Evolutionary conservation across 1,284 basidiomycete species (phyloP).

Genomic region (Paramarasmius palmivorus): DNA sequence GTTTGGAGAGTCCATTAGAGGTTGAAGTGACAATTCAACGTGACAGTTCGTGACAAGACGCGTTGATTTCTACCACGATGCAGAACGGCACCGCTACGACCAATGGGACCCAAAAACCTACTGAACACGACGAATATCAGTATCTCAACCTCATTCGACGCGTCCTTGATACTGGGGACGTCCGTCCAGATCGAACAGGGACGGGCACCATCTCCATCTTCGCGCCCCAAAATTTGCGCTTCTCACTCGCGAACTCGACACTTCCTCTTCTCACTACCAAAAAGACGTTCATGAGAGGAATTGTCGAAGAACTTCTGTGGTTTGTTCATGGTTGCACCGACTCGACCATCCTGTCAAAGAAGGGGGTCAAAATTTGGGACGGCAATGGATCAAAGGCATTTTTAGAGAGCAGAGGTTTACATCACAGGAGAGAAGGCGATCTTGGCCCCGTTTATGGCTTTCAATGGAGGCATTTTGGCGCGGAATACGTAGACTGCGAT

Average conservation of each 20-base stretch:
- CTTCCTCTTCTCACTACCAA: constrained; percentile 96
- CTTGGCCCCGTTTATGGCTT: constrained; percentile 98
- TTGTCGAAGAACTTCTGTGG: constrained; percentile 95
- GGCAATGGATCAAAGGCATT: constrained; percentile 92
- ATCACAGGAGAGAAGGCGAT: constrained; percentile 87
- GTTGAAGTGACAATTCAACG: too few relatives aligned
- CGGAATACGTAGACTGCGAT: constrained; percentile 83
- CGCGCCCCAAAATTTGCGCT: constrained; percentile 85
- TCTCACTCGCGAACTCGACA: constrained; percentile 73
- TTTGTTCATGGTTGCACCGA: constrained; percentile 90
- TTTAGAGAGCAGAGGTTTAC: constrained; percentile 81
- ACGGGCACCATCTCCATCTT: constrained; percentile 91
- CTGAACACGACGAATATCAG: constrained; percentile 77
- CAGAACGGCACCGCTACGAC: constrained; percentile 6
- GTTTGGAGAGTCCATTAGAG: neutral
- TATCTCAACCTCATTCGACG: constrained; percentile 81
- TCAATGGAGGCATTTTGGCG: constrained; percentile 98
- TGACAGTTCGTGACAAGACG: constrained; percentile 5
- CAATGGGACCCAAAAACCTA: neutral
- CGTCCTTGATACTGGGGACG: constrained; percentile 75
- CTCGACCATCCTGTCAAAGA: constrained; percentile 74
- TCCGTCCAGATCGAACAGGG: constrained; percentile 86
- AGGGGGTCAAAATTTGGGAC: constrained; percentile 96
- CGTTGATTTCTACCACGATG: neutral
- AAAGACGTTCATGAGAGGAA: constrained; percentile 89